A percentile compares a stretch with the other conserved stretches of the same genome.
Conservation (phyloP, 2,329 filamentous ascomycete species). For the Pseudopithomyces chartarum region DNA sequence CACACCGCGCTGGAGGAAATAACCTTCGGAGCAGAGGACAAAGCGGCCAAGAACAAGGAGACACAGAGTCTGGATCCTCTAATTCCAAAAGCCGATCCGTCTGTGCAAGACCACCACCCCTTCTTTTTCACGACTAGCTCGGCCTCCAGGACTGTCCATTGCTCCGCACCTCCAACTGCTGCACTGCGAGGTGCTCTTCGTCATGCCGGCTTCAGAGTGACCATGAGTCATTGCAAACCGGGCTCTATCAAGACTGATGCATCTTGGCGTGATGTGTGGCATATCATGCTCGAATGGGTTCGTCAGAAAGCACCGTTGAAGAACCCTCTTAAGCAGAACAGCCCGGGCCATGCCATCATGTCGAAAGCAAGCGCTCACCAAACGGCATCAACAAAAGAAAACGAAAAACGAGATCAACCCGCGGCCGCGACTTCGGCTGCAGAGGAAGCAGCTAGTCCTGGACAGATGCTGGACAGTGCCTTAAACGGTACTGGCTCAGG, state of each 20-base stretch:
- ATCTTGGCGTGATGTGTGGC: constrained; percentile 88
- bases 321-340: constrained; percentile 71
- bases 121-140: constrained; percentile 84
- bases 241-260: constrained; percentile 94
- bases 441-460: neutral
- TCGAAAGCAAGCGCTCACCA: constrained; percentile 29
- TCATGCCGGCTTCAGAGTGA: constrained; percentile 79
- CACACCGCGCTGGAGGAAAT: constrained; percentile 82
- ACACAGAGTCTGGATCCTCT: constrained; percentile 41
- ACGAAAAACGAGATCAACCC: neutral
- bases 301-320: constrained; percentile 80
- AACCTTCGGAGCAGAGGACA: constrained; percentile 35
- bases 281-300: constrained; percentile 90
- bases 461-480: constrained; percentile 5
- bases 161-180: constrained; percentile 77
- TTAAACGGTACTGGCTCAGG: constrained; percentile 3
- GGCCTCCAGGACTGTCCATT: constrained; percentile 78
- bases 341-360: constrained; percentile 73
- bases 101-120: constrained; percentile 69
- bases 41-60: constrained; percentile 21
- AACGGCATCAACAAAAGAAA: constrained; percentile 21
- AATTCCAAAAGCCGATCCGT: constrained; percentile 42
- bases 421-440: constrained; percentile 8
- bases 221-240: constrained; percentile 84
- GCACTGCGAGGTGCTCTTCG: constrained; percentile 80